Evolutionary conservation across 2,329 filamentous ascomycete genomes (phyloP).

Genomic region (Reticulascus tulasneorum): DNA sequence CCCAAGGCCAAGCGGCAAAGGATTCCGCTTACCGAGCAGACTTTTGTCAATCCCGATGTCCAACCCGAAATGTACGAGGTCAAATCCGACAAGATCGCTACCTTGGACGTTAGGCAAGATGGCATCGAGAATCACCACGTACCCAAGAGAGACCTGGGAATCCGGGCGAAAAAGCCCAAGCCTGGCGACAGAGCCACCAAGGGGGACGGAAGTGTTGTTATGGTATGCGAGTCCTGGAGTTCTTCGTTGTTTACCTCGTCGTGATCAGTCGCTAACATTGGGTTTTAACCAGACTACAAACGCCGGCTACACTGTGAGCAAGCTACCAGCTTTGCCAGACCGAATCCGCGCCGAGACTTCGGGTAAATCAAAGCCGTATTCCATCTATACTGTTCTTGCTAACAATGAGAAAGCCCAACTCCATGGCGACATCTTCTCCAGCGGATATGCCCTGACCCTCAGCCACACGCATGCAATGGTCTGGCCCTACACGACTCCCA

Average conservation of each 20-base stretch:
- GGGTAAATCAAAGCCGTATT: conserved; percentile 46
- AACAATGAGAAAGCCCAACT: conserved; percentile 48
- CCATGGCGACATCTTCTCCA: conserved; percentile 62
- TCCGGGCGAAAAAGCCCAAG: conserved; percentile 60
- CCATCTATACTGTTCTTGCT: conserved; percentile 14
- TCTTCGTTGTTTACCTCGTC: conserved; percentile 1
- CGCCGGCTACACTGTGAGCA: conserved; percentile 79
- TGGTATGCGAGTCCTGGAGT: conserved; percentile 46
- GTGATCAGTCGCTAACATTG: conserved; percentile 12
- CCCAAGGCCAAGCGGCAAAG: conserved; percentile 63
- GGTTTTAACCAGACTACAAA: conserved; percentile 65
- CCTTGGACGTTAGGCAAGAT: conserved; percentile 41
- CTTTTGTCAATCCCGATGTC: conserved; percentile 48
- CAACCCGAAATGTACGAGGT: conserved; percentile 53
- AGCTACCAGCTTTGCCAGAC: conserved; percentile 77
- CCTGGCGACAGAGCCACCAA: conserved; percentile 60
- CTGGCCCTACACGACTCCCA: conserved; percentile 79
- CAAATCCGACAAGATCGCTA: conserved; percentile 48
- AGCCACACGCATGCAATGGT: conserved; percentile 80
- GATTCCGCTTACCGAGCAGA: conserved; percentile 53
- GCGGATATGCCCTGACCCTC: conserved; percentile 73
- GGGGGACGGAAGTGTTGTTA: conserved; percentile 62
- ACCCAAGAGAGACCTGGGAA: conserved; percentile 50
- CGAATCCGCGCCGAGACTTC: conserved; percentile 63
- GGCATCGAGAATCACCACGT: conserved; percentile 38